Evolutionary conservation across 164 flowering plant species (phyloP).

Genomic region (Warburgia ugandensis): DNA sequence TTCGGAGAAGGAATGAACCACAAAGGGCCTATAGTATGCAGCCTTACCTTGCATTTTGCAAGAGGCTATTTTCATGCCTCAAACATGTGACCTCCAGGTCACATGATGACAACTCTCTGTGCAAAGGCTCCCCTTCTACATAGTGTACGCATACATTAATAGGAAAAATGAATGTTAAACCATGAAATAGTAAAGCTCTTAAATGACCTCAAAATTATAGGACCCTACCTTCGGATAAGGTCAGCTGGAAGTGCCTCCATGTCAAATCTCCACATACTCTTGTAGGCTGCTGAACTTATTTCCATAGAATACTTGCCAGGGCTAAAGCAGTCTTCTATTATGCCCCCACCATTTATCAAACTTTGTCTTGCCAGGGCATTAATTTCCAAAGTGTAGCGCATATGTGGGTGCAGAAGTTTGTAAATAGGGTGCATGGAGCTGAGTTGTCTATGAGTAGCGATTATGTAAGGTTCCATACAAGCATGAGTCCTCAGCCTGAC

Average conservation of each 20-base stretch:
- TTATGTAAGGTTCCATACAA: slow-evolving; percentile 73
- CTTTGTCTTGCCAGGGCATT: slow-evolving; percentile 87
- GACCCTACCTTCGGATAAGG: slow-evolving; percentile 69
- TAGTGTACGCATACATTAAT: no score
- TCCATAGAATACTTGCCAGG: slow-evolving; percentile 91
- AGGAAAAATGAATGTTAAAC: no score
- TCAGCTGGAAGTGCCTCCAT: slow-evolving; percentile 92
- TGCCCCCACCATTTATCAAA: slow-evolving; percentile 81
- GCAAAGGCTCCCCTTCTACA: no score
- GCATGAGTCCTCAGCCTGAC: slow-evolving; percentile 94
- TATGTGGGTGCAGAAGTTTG: slow-evolving; percentile 83
- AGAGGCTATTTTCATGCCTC: no score
- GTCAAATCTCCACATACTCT: slow-evolving; percentile 78
- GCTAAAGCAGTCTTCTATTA: slow-evolving; percentile 81
- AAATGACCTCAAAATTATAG: no score
- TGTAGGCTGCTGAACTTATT: slow-evolving; percentile 86
- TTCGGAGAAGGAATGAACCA: no score
- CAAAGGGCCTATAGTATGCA: no score
- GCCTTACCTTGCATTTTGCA: no score
- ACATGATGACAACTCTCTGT: no score
- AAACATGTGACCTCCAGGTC: no score
- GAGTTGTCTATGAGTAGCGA: slow-evolving; percentile 91
- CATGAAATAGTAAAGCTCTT: no score
- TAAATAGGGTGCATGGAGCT: slow-evolving; percentile 88
- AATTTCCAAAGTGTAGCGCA: slow-evolving; percentile 90